Percentiles rank a stretch among this genome's conserved stretches.
These are phyloP conservation scores for Thraustochytrium striatum DNA, from an alignment of 352 stramenopile species.

Conservation along the genomic window DNA sequence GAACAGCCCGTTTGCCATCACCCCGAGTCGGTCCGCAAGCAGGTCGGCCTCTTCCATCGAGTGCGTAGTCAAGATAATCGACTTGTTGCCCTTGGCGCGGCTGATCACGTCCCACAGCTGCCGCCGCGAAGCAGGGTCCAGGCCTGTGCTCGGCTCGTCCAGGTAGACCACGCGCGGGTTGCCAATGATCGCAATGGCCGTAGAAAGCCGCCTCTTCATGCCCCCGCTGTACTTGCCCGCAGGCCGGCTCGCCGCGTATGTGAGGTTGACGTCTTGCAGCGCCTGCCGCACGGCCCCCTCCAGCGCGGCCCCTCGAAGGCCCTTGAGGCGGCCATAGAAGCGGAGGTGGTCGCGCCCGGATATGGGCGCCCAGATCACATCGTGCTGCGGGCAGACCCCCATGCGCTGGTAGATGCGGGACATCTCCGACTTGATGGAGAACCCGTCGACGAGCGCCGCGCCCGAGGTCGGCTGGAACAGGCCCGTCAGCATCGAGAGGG, in stretches of 20 bases:
- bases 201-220: slow-evolving; percentile 89
- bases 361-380: slow-evolving; percentile 52
- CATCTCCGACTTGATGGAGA: slow-evolving; percentile 40
- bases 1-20: slow-evolving; percentile 45
- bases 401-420: slow-evolving; percentile 50
- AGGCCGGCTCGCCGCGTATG: slow-evolving; percentile 71
- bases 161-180: slow-evolving; percentile 78
- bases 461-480: slow-evolving; percentile 49
- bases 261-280: slow-evolving; percentile 78
- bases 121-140: slow-evolving; percentile 88
- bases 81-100: slow-evolving; percentile 61
- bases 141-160: slow-evolving; percentile 84
- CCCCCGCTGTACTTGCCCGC: slow-evolving; percentile 75
- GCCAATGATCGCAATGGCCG: slow-evolving; percentile 90
- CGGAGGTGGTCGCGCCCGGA: slow-evolving; percentile 52
- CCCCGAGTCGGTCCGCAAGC: slow-evolving; percentile 52
- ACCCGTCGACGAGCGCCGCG: slow-evolving; percentile 45
- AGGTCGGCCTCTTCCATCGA: slow-evolving; percentile 57
- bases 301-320: slow-evolving; percentile 52
- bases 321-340: slow-evolving; percentile 53
- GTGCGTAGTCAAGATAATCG: slow-evolving; percentile 56
- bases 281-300: slow-evolving; percentile 63
- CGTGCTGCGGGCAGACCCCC: slow-evolving; percentile 54
- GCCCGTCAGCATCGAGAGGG: slow-evolving; percentile 89
- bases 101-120: slow-evolving; percentile 88